Evolutionary conservation across 2,329 filamentous ascomycete genomes (phyloP), one percentile per base, ranked within the genome.

Genomic region (Talaromyces funiculosus): DNA sequence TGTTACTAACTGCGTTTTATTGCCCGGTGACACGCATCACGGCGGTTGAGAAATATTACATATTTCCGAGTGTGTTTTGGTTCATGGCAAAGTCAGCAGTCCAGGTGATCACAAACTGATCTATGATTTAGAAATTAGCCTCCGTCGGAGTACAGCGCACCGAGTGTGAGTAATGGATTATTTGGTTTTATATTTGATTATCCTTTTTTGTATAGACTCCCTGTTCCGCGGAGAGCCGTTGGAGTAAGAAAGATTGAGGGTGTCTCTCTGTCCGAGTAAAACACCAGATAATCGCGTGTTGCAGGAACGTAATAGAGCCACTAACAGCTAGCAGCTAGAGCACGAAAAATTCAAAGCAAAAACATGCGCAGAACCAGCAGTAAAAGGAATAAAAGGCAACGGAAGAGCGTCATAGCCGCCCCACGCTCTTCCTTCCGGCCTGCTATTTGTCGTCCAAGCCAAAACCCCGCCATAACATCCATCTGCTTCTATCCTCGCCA

Each of bases 401-500:
- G n/a, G 29, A 22, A 31, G 2, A 33, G 29, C 47, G 67, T 69
- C 67, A 69, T 69, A 62, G 53, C 53, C 57, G 66, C 66, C 65
- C 66, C 65, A 67, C 66, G 42, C 38, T 47, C 63, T 63, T 64
- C 59, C 62, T 62, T 63, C 64, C 43, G 43, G 20, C 4, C 22
- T 16, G 16, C 31, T 24, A 53, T 38, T 53, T 37, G 35, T 24
- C 31, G 31, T 33, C 31, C 12, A 12, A 7, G 47, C 24, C 45
- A 40, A 31, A 35, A 37, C 57, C 22, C 57, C 57, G 51, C 51
- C 20, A 54, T 54, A 37, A 40, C 31, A 33, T 37, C 51, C 31
- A 20, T 59, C 55, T 35, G 24, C 58, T 37, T 49, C 40, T 53
- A 24, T 43, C 57, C 57, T 60, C 43, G 37, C 59, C 38, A 42